Percentiles rank a stretch among this genome's conserved stretches.
phyloP scores from a whole-genome alignment of 2,329 filamentous ascomycete species.

The Neonectria neomacrospora region DNA sequence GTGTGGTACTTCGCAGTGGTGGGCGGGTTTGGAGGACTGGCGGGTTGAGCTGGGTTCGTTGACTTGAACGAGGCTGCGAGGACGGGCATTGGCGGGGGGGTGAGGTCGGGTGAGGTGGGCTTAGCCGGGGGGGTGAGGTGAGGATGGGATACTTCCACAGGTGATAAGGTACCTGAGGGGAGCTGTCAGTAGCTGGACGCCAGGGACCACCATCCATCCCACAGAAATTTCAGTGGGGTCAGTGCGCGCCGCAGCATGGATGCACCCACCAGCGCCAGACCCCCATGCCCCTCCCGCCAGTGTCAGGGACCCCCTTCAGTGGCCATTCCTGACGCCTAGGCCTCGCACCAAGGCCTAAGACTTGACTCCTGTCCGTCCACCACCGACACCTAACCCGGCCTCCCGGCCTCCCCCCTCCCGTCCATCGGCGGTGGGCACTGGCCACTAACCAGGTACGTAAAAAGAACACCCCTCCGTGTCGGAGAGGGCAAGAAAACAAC shows the following conservation, averaged over 20 bases:
- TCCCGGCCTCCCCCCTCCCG: slow-evolving; percentile 16
- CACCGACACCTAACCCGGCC: neutral
- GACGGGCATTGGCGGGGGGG: slow-evolving; percentile 19
- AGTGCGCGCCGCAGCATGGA: slow-evolving; percentile 28
- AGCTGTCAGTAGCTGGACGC: slow-evolving; percentile 17
- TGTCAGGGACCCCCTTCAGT: slow-evolving; percentile 6
- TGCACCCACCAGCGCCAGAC: slow-evolving; percentile 13
- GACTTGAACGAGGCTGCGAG: slow-evolving; percentile 42
- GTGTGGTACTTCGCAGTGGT: slow-evolving; percentile 26
- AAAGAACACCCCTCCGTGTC: slow-evolving; percentile 17
- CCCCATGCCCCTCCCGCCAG: slow-evolving; percentile 17
- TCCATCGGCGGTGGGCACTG: slow-evolving; percentile 22
- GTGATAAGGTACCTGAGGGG: slow-evolving; percentile 23
- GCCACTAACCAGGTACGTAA: slow-evolving; percentile 15
- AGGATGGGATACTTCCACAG: slow-evolving; percentile 28
- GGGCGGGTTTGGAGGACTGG: slow-evolving; percentile 40
- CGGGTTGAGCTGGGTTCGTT: slow-evolving; percentile 38
- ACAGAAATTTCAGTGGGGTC: slow-evolving; percentile 44
- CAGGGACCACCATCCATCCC: slow-evolving; percentile 9
- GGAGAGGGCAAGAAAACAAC: slow-evolving; percentile 1
- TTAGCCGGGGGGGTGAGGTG: slow-evolving; percentile 24
- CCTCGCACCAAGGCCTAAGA: neutral
- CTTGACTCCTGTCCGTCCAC: too few relatives aligned
- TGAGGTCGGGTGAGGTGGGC: slow-evolving; percentile 4
- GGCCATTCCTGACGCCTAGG: slow-evolving; percentile 1